A percentile compares a stretch with the other conserved stretches of the same genome.
phyloP scores from a whole-genome alignment of 352 stramenopile genomes.

The Phytophthora crassamura region DNA sequence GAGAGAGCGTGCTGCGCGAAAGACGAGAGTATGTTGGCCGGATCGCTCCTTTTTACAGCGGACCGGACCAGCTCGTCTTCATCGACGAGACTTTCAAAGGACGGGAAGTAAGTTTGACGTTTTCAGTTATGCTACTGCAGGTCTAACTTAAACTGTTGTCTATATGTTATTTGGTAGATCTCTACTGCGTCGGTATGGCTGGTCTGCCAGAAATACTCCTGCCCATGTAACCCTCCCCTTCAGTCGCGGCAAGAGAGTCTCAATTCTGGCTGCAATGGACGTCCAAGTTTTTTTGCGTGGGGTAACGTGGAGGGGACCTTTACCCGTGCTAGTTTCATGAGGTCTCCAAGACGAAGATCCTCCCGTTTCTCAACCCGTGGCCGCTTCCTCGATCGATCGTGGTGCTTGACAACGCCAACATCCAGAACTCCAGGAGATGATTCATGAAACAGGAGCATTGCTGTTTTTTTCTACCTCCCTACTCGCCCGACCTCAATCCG shows the following conservation, averaged over 20 bases:
- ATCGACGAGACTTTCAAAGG: slow-evolving; percentile 8
- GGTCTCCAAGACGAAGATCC: slow-evolving; percentile 16
- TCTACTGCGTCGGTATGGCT: too few species aligned
- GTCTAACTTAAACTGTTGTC: too few species aligned
- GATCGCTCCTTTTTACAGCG: slow-evolving; percentile 14
- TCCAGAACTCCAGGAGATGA: slow-evolving; percentile 14
- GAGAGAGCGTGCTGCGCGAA: slow-evolving; percentile 9
- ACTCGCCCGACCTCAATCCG: too few species aligned
- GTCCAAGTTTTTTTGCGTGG: slow-evolving; percentile 18
- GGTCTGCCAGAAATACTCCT: too few species aligned
- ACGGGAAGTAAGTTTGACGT: too few species aligned
- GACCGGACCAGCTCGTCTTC: slow-evolving; percentile 11
- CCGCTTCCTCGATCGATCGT: slow-evolving; percentile 29
- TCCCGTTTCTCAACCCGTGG: slow-evolving; percentile 31
- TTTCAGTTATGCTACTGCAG: neutral
- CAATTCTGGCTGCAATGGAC: too few species aligned
- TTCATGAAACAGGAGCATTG: slow-evolving; percentile 1
- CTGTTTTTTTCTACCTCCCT: slow-evolving; percentile 20
- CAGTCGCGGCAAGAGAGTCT: slow-evolving; percentile 26
- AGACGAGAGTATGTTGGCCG: neutral
- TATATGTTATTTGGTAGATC: too few species aligned
- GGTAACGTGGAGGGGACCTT: slow-evolving; percentile 21
- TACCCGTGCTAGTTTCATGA: slow-evolving; percentile 2
- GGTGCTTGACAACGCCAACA: slow-evolving; percentile 32
- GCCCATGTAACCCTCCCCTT: slow-evolving; percentile 13